Evolutionary conservation across 352 stramenopile species (phyloP), one percentile per base, ranked within the genome.

Genomic region (Elongisporangium anandrum): DNA sequence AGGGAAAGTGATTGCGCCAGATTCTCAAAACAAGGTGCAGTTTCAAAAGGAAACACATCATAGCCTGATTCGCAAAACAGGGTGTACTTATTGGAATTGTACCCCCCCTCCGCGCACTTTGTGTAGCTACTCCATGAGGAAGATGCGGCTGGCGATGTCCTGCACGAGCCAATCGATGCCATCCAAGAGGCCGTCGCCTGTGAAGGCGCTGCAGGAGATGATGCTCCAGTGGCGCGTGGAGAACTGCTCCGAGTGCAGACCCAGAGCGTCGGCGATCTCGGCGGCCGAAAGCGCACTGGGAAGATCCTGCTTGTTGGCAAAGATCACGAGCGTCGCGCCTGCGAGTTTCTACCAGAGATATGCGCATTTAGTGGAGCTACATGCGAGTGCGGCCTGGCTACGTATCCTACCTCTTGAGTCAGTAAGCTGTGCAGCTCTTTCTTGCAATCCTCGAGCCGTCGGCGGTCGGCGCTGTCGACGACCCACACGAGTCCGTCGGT

Each of bases 401-500:
- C 16, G n/a, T 34, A 4, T 59, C 59, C 22, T 57, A 95, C 89
- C 72, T 98, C 92, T 69, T 91, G 81, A 13, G 83, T 81, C 23
- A 98, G 64, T 23, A 98, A 69, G 59, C 79, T 83, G 45, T 84
- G 69, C 39, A 98, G 87, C 68, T 98, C 92, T 23, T 79, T 66
- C 52, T 87, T 92, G 72, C 97, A 99, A 62, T 98, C 82, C 57
- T 99, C 85, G 29, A 99, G 79, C 29, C 97, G 85, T 22, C 85
- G 78, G 48, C 84, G 72, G 71, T 99, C 98, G 17, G 92, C 88
- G 62, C 87, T 98, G 68, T 99, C 98, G 7, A 99, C 93, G 4
- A 99, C 98, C 97, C 97, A 99, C 59, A 99, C 95, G 41, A 99
- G 72, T 8, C 96, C 97, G 71, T 99, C 97, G n/a, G 97, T 99